phyloP scores from a whole-genome alignment of 306 rosid species.

The Benincasa hispida region DNA sequence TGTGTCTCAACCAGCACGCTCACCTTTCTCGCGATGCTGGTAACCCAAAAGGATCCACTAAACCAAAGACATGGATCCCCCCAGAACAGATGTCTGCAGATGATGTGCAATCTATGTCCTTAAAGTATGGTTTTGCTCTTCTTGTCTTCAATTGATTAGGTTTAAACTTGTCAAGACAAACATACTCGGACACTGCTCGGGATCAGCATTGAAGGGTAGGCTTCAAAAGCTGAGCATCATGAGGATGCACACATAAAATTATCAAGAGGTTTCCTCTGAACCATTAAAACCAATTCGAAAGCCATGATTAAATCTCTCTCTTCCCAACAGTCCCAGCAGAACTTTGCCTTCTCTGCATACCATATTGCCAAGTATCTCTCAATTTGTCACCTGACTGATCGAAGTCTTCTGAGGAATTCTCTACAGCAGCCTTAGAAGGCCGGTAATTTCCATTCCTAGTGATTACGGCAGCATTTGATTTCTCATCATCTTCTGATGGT shows the following conservation, averaged over 20 bases:
- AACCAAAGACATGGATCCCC: background rate
- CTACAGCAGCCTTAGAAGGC: constrained; percentile 31
- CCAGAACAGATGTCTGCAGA: background rate
- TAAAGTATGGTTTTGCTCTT: background rate
- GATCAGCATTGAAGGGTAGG: background rate
- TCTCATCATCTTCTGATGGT: constrained; percentile 78
- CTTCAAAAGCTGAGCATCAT: constrained; percentile 3
- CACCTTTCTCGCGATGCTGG: background rate
- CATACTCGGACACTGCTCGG: background rate
- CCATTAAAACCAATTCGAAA: constrained; percentile 7
- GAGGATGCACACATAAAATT: background rate
- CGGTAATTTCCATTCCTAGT: constrained; percentile 68
- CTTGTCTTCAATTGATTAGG: background rate
- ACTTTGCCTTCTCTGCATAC: constrained; percentile 58
- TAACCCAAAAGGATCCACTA: background rate
- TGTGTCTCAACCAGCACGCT: background rate
- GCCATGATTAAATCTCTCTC: constrained; percentile 45
- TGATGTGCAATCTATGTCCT: background rate
- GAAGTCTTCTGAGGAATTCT: constrained; percentile 55
- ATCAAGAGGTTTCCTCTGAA: background rate
- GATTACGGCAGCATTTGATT: constrained; percentile 22
- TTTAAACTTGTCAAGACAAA: background rate
- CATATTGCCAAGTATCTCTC: constrained; percentile 70
- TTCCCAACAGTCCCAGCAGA: constrained; percentile 52
- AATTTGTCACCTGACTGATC: constrained; percentile 51